Conservation (phyloP, 345 rosid species). For the Acer saccharum region DNA sequence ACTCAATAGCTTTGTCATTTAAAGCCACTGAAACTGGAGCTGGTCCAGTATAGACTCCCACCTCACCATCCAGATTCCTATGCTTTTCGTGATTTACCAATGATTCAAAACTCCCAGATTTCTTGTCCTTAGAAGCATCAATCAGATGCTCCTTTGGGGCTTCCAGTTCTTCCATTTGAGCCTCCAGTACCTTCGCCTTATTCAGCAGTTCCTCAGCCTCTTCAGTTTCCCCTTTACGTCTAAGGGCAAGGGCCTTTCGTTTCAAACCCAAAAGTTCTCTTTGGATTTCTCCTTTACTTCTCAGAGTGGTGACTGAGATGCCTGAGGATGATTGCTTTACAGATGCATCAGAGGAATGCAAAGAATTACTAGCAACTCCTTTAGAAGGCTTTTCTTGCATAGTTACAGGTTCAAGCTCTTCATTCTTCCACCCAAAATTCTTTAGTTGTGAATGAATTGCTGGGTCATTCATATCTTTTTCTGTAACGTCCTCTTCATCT, state of each 20-base stretch:
- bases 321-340: conserved; percentile 8
- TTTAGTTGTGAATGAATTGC: conserved; percentile 46
- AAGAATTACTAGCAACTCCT: conserved; percentile 28
- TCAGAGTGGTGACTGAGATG: conserved; percentile 22
- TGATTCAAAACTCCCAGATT: conserved; percentile 22
- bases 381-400: conserved; percentile 27
- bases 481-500: conserved; percentile 48
- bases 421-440: conserved; percentile 66
- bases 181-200: conserved; percentile 48
- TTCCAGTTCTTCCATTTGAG: conserved; percentile 56
- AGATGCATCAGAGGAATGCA: conserved; percentile 24
- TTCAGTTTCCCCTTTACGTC: conserved; percentile 55
- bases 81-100: conserved; percentile 20
- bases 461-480: conserved; percentile 64
- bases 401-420: conserved; percentile 32
- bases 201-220: conserved; percentile 57
- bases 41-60: conserved; percentile 16
- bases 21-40: conserved; percentile 13
- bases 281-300: conserved; percentile 58
- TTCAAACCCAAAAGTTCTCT: conserved; percentile 60
- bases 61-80: conserved; percentile 16
- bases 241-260: conserved; percentile 58
- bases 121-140: conserved; percentile 25
- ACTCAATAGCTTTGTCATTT: conserved; percentile 30
- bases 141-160: conserved; percentile 28